A percentile compares a stretch with the other conserved stretches of the same genome.
Evolutionary conservation across 2,329 filamentous ascomycete genomes (phyloP).

Genomic region (Fusarium sp.): DNA sequence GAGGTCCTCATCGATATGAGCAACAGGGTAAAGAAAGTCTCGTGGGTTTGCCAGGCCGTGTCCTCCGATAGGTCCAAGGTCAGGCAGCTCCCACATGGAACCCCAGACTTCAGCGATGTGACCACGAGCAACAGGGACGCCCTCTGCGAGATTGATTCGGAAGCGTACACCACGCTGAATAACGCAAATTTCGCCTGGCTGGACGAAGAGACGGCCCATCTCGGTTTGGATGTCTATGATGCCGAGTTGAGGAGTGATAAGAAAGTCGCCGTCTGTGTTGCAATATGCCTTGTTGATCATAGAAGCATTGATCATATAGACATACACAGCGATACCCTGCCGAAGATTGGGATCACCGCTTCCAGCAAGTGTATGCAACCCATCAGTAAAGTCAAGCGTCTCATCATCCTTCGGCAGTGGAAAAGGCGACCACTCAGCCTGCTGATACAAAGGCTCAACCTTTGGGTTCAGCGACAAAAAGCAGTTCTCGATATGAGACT

Average conservation of each 20-base stretch:
- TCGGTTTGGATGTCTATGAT: conserved; percentile 18
- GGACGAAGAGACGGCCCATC: conserved; percentile 3
- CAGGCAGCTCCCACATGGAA: conserved; percentile 13
- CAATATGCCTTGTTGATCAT: conserved; percentile 18
- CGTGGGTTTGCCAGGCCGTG: conserved; percentile 15
- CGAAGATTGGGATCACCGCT: conserved; percentile 17
- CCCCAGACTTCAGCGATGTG: conserved; percentile 19
- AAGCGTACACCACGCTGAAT: conserved; percentile 10
- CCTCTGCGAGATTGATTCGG: neutral
- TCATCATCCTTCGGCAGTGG: neutral
- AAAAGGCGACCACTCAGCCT: conserved; percentile 24
- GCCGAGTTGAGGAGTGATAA: conserved; percentile 12
- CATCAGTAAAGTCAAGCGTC: conserved; percentile 11
- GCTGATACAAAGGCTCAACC: conserved; percentile 6
- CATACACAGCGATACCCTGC: conserved; percentile 6
- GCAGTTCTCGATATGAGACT: conserved; percentile 22
- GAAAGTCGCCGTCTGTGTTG: conserved; percentile 22
- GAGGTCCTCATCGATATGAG: conserved; percentile 4
- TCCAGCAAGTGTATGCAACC: conserved; percentile 12
- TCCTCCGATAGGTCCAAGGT: conserved; percentile 2
- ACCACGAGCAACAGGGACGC: neutral
- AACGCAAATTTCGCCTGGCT: conserved; percentile 9
- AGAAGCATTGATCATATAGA: conserved; percentile 10
- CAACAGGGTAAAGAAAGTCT: conserved; percentile 14
- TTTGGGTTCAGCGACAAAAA: conserved; percentile 11